A percentile compares a stretch with the other conserved stretches of the same genome.
Evolutionary conservation across 345 rosid species (phyloP).

Genomic region (Pelargonium nanum): DNA sequence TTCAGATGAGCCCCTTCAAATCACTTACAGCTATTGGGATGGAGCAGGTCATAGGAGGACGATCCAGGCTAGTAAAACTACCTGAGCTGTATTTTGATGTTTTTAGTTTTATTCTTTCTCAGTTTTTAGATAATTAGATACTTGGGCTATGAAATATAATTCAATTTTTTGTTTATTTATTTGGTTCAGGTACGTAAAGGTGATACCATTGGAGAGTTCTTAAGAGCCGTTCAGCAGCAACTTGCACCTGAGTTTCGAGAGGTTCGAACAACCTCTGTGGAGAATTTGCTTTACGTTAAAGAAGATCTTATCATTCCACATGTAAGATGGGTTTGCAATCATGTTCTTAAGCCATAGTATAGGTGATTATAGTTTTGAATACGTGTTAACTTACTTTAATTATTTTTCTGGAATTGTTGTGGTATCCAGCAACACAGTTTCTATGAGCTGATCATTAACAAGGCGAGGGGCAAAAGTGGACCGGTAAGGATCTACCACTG

Average conservation of each 20-base stretch:
- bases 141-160: neutral
- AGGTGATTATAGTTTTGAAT: neutral
- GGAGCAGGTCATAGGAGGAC: slow-evolving; percentile 96
- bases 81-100: slow-evolving; percentile 7
- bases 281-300: slow-evolving; percentile 90
- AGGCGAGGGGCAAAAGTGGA: slow-evolving; percentile 99
- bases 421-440: slow-evolving; percentile 91
- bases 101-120: neutral
- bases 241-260: slow-evolving; percentile 98
- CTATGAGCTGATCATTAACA: slow-evolving; percentile 88
- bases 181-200: slow-evolving; percentile 68
- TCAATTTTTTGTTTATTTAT: neutral
- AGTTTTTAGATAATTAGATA: neutral
- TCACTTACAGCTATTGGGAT: slow-evolving; percentile 99
- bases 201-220: slow-evolving; percentile 80
- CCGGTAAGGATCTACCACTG: slow-evolving; percentile 48
- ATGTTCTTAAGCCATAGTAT: neutral
- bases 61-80: slow-evolving; percentile 48
- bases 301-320: slow-evolving; percentile 98
- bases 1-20: slow-evolving; percentile 87
- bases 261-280: slow-evolving; percentile 84
- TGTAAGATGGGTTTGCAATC: slow-evolving; percentile 35
- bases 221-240: slow-evolving; percentile 87
- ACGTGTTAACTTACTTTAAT: slow-evolving; percentile 8
- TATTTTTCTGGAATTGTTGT: slow-evolving; percentile 9